A percentile compares a stretch with the other conserved stretches of the same genome.
These are phyloP conservation scores for Tillandsia fasciculata DNA, from an alignment of 176 grass and related monocot species.

Conservation along the genomic window DNA sequence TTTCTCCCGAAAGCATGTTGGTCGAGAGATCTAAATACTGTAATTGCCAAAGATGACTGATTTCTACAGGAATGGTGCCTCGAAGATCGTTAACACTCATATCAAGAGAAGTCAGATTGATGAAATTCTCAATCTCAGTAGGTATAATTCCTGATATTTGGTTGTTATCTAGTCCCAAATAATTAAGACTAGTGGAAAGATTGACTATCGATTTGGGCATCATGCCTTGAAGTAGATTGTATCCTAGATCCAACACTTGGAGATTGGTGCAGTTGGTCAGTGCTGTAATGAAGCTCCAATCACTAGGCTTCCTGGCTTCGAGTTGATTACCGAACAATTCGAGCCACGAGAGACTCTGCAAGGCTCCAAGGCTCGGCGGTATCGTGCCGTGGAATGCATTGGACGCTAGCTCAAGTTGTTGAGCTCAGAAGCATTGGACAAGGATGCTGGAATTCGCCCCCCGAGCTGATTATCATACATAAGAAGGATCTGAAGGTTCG, in stretches of 20 bases:
- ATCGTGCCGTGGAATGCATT: conserved; percentile 29
- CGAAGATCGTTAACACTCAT: conserved; percentile 6
- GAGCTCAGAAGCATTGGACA: conserved; percentile 17
- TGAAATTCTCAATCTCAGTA: conserved; percentile 24
- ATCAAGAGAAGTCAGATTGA: conserved; percentile 9
- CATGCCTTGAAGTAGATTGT: conserved; percentile 22
- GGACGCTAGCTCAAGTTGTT: not conserved
- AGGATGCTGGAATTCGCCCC: conserved; percentile 9
- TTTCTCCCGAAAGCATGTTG: conserved; percentile 17
- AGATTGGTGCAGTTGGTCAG: conserved; percentile 24
- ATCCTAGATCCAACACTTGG: not conserved
- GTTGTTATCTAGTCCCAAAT: conserved; percentile 4
- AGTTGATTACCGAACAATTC: conserved; percentile 7
- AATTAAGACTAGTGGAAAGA: conserved; percentile 14
- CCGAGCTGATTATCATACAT: conserved; percentile 4
- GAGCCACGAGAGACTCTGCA: conserved; percentile 4
- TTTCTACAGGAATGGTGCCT: conserved; percentile 14
- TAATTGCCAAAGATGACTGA: conserved; percentile 18
- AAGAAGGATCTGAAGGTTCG: not conserved
- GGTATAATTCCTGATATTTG: conserved; percentile 25
- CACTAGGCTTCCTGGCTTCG: not conserved
- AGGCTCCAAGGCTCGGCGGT: conserved; percentile 20
- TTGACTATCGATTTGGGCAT: conserved; percentile 27
- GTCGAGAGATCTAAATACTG: conserved; percentile 1
- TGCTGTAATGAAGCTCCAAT: conserved; percentile 29